phyloP scores from a whole-genome alignment of 495 filamentous ascomycete genomes.

The Hypomontagnella submonticulosa region DNA sequence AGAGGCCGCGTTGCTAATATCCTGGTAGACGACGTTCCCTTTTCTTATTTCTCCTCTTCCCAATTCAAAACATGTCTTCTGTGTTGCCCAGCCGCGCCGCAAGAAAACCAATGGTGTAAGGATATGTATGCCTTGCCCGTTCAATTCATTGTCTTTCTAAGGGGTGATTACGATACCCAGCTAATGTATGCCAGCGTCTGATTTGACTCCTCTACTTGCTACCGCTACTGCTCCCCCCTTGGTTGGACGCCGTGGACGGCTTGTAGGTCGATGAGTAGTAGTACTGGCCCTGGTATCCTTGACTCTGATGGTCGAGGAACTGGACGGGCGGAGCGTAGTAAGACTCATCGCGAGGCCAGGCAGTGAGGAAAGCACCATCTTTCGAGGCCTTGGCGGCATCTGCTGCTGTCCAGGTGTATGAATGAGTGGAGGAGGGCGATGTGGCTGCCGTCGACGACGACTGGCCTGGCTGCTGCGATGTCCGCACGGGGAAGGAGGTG shows the following conservation, averaged over 20 bases:
- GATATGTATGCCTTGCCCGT: no score
- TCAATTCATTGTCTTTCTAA: no score
- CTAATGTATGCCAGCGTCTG: no score
- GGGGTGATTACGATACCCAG: no score
- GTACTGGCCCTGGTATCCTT: conserved; percentile 4
- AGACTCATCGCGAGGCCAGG: conserved; percentile 47
- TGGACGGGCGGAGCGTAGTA: conserved; percentile 33
- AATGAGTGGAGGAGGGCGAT: conserved; percentile 1
- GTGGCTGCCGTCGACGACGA: conserved; percentile 3
- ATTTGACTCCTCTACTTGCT: not conserved
- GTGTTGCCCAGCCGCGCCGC: no score
- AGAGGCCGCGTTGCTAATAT: no score
- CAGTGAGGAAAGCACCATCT: conserved; percentile 42
- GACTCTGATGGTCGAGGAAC: not conserved
- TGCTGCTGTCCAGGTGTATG: conserved; percentile 38
- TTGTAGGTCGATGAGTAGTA: not conserved
- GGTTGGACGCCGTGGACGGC: not conserved
- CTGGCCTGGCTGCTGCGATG: conserved; percentile 13
- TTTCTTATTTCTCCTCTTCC: no score
- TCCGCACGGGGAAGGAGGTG: conserved; percentile 1
- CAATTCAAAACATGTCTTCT: no score
- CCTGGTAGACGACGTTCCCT: no score
- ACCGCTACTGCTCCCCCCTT: not conserved
- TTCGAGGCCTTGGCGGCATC: conserved; percentile 44
- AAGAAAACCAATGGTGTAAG: no score